Conservation (phyloP, 495 filamentous ascomycete genomes). For the Emericellopsis terricola region DNA sequence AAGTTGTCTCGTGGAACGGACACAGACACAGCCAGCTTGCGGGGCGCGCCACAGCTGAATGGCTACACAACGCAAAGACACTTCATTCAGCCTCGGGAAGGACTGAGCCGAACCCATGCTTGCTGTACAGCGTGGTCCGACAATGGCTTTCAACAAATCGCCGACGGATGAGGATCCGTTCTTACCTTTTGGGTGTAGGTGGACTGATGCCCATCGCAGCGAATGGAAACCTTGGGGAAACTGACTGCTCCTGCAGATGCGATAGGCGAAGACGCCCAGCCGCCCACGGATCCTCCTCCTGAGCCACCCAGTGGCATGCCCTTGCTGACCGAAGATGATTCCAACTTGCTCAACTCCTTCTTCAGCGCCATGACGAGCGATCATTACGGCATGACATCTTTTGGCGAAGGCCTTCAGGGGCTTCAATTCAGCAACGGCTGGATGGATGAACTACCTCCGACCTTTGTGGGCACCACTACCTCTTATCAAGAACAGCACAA, state of each 20-base stretch:
- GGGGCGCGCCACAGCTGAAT: too few species aligned
- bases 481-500: too few species aligned
- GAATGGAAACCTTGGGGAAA: too few species aligned
- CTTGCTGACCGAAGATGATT: constrained; percentile 42
- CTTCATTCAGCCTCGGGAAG: too few species aligned
- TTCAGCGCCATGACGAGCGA: constrained; percentile 38
- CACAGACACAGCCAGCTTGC: too few species aligned
- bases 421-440: constrained; percentile 31
- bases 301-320: constrained; percentile 39
- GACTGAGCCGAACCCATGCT: constrained; percentile 26
- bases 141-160: constrained; percentile 26
- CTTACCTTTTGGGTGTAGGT: constrained; percentile 44
- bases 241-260: constrained; percentile 11
- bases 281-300: constrained; percentile 36
- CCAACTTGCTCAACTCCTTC: constrained; percentile 41
- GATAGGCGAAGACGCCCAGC: too few species aligned
- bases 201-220: too few species aligned
- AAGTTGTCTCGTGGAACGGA: too few species aligned
- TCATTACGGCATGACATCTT: constrained; percentile 32
- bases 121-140: constrained; percentile 21
- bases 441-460: constrained; percentile 37
- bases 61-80: too few species aligned
- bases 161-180: constrained; percentile 11
- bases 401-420: constrained; percentile 22
- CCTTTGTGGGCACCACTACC: constrained; percentile 40